Evolutionary conservation across 768 basidiomycete species (phyloP).

Genomic region (Mrakia blollopis): DNA sequence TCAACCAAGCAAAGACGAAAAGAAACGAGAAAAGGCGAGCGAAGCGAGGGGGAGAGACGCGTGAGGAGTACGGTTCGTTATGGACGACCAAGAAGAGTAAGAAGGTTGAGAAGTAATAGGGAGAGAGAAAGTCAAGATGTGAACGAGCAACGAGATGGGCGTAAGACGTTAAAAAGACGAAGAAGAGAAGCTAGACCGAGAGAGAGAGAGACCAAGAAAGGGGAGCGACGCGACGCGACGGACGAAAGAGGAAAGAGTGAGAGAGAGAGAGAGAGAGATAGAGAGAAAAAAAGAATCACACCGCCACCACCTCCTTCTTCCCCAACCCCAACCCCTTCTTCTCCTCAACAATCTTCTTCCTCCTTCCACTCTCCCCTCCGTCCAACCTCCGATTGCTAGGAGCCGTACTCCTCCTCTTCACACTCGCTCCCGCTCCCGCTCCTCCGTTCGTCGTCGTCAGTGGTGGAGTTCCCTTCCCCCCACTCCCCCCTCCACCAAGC

Average conservation of each 20-base stretch:
- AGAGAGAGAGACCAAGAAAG: not conserved
- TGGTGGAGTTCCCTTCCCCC: not conserved
- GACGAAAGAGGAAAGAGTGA: too few relatives aligned
- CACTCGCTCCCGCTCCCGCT: not conserved
- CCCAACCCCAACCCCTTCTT: not conserved
- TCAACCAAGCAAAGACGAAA: too few relatives aligned
- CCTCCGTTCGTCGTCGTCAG: not conserved
- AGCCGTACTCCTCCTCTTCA: constrained; percentile 10
- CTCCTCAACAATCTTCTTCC: not conserved
- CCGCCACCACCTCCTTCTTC: not conserved
- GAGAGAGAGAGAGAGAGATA: not conserved
- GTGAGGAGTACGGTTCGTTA: too few relatives aligned
- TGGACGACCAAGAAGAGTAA: too few relatives aligned
- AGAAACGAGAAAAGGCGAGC: too few relatives aligned
- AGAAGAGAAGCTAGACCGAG: too few relatives aligned
- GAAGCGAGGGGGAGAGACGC: too few relatives aligned
- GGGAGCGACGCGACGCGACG: not conserved
- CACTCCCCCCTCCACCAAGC: not conserved
- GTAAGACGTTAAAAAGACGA: not conserved
- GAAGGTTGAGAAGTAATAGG: too few relatives aligned
- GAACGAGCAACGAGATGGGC: not conserved
- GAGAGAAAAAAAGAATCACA: not conserved
- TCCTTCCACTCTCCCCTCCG: not conserved
- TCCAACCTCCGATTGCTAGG: constrained; percentile 2
- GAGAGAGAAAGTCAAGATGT: too few relatives aligned